Evolutionary conservation across 2,329 filamentous ascomycete species (phyloP), one percentile per base, ranked within the genome.

Genomic region (Epichloe gansuensis): DNA sequence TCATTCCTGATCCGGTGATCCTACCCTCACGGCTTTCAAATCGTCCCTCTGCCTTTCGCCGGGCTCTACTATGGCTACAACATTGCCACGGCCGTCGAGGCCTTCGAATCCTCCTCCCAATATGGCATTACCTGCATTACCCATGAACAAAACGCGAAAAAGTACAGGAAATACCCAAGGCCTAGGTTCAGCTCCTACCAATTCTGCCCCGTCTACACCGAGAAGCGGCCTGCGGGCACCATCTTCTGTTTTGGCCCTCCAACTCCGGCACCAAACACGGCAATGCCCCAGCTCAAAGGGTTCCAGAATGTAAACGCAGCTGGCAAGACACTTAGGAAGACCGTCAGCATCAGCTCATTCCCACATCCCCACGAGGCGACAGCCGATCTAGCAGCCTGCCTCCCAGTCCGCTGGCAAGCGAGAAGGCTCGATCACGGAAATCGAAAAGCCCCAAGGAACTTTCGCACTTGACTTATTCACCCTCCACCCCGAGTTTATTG

Each of bases 281-380:
- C 75, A 48, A 68, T 84, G 11, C 77, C 80, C 5, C 74, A 80
- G 15, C 72, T 80, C 17, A 79, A 78, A 54, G 73, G 77, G 2
- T 68, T 75, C 5, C 75, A 81, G 8, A 73, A 72, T 38, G 69
- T 81, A 13, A 82, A 80, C 56, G 72, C 73, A 35, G 73, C 80
- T 5, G 81, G 82, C 28, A 91, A 84, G 67, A 81, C 83, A 1
- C 69, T 96, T 52, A 82, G 90, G 56, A 94, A 94, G 69, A 87
- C 87, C 1, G 85, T 95, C 62, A 96, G 91, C 75, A 95, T 96
- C 63, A 91, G 91, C 64, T 85, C 89, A 1, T 96, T 97, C 63
- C 91, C 91, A 34, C 87, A 95, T 58, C 91, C 91, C 91, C 91
- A 13, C 83, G 83, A 59, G 80, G 82, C 47, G 76, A 78, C 51